Percentiles rank a stretch among this genome's conserved stretches.
phyloP scores from a whole-genome alignment of 768 basidiomycete genomes.

The Mycena floridula region DNA sequence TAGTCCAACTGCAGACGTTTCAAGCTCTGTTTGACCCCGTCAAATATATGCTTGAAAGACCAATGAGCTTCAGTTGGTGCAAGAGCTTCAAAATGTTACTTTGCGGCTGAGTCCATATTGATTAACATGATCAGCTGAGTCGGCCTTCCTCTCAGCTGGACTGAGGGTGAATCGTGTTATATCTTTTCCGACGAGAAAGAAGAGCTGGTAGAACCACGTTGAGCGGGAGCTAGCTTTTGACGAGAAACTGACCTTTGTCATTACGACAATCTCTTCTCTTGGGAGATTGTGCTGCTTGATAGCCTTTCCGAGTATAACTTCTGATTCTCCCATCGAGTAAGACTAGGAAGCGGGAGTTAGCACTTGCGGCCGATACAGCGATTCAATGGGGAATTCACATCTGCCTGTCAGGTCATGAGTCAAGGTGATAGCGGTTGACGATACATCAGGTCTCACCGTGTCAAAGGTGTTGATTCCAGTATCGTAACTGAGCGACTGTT shows the following conservation, averaged over 20 bases:
- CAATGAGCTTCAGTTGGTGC: neutral
- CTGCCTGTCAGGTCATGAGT: no score
- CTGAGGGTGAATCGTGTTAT: no score
- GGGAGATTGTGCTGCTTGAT: no score
- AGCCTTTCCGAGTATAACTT: no score
- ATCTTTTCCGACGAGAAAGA: neutral
- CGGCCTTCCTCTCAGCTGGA: slow-evolving; percentile 14
- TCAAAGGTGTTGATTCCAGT: no score
- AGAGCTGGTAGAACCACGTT: no score
- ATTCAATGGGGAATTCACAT: no score
- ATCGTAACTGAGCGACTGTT: neutral
- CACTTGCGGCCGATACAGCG: no score
- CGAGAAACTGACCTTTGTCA: slow-evolving; percentile 45
- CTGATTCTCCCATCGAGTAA: slow-evolving; percentile 39
- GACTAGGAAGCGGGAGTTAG: no score
- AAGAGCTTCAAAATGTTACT: slow-evolving; percentile 8
- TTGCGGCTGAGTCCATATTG: slow-evolving; percentile 41
- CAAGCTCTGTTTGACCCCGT: slow-evolving; percentile 35
- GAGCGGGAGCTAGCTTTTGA: no score
- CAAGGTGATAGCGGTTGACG: no score
- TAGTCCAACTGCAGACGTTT: slow-evolving; percentile 42
- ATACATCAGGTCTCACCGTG: no score
- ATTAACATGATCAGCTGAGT: slow-evolving; percentile 40
- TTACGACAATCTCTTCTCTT: slow-evolving; percentile 48
- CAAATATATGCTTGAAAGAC: slow-evolving; percentile 44